These are phyloP conservation scores for Melanogaster broomeanus DNA, from an alignment of 768 basidiomycete genomes.

Conservation along the genomic window DNA sequence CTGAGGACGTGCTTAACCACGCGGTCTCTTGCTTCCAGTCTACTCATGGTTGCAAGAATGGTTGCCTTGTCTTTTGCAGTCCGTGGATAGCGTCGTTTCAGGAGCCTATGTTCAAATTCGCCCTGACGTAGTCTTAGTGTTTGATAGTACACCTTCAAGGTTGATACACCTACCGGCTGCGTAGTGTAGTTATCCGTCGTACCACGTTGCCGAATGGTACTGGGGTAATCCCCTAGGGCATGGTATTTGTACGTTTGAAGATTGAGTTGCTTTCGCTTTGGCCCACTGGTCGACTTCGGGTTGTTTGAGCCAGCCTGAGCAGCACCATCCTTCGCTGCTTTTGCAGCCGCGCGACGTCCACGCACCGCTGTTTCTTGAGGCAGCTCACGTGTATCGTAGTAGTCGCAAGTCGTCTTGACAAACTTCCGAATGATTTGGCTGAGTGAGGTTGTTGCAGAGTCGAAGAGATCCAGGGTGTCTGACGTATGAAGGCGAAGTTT, in stretches of 20 bases:
- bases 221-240: conserved; percentile 10
- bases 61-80: too few relatives aligned
- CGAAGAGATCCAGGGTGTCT: conserved; percentile 21
- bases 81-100: too few relatives aligned
- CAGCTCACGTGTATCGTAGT: conserved; percentile 33
- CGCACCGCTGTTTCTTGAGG: conserved; percentile 27
- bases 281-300: neutral
- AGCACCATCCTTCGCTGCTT: neutral
- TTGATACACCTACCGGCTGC: conserved; percentile 25
- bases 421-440: conserved; percentile 28
- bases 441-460: conserved; percentile 16
- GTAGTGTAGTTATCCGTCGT: conserved; percentile 40
- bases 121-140: too few relatives aligned
- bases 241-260: conserved; percentile 12
- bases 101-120: too few relatives aligned
- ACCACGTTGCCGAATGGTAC: conserved; percentile 20
- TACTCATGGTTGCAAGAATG: too few relatives aligned
- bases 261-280: conserved; percentile 8
- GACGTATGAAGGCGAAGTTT: conserved; percentile 37
- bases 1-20: too few relatives aligned
- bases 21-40: too few relatives aligned
- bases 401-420: conserved; percentile 14
- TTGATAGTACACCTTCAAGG: too few relatives aligned
- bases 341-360: conserved; percentile 9
- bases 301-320: neutral